phyloP scores from a whole-genome alignment of 2,329 filamentous ascomycete species.

The Fusarium albosuccineum region DNA sequence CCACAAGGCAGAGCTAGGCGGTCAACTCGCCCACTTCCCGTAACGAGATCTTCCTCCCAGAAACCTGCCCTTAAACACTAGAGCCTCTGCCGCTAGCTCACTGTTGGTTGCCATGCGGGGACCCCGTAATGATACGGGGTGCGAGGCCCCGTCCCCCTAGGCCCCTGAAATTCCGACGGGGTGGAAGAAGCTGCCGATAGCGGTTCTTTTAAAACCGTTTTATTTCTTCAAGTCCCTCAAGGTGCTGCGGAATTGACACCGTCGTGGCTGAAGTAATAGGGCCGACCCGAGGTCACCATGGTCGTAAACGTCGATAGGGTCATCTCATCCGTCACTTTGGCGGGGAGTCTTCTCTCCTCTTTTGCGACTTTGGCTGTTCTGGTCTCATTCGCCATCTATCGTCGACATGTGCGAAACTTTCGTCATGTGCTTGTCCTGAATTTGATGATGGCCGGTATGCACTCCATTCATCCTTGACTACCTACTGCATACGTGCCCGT shows the following conservation, averaged over 20 bases:
- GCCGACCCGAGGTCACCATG: conserved; percentile 18
- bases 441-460: conserved; percentile 41
- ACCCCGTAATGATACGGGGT: neutral
- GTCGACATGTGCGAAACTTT: conserved; percentile 39
- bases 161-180: neutral
- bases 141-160: neutral
- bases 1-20: too few species aligned
- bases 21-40: too few species aligned
- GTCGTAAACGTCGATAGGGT: conserved; percentile 28
- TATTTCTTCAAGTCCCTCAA: neutral
- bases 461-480: neutral
- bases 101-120: neutral
- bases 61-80: too few species aligned
- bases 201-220: neutral
- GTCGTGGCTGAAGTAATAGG: neutral
- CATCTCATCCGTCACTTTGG: conserved; percentile 41
- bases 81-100: too few species aligned
- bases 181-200: neutral
- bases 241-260: neutral
- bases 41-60: too few species aligned
- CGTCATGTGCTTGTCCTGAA: conserved; percentile 43
- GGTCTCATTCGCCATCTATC: conserved; percentile 39
- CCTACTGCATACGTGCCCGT: neutral
- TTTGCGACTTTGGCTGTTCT: conserved; percentile 40
- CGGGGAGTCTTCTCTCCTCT: conserved; percentile 40